These are phyloP conservation scores for Botrytis hyacinthi DNA, from an alignment of 2,329 filamentous ascomycete genomes.

Conservation along the genomic window DNA sequence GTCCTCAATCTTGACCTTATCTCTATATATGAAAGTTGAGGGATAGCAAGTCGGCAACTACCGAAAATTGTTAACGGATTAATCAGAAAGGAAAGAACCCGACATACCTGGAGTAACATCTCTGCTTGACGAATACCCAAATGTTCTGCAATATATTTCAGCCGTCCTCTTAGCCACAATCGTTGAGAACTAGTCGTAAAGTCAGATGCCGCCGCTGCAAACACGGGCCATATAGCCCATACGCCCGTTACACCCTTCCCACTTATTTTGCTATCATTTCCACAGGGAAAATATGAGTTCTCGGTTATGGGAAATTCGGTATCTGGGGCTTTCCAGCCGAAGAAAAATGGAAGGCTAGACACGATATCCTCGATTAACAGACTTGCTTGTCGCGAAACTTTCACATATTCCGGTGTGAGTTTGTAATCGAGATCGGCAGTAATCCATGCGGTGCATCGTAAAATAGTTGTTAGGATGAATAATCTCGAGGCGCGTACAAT, in stretches of 20 bases:
- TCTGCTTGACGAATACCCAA: slow-evolving; percentile 32
- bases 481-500: slow-evolving; percentile 54
- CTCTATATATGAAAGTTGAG: slow-evolving; percentile 11
- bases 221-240: slow-evolving; percentile 33
- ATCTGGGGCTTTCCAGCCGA: slow-evolving; percentile 46
- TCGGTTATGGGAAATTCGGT: slow-evolving; percentile 29
- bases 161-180: slow-evolving; percentile 27
- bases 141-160: slow-evolving; percentile 29
- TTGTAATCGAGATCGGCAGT: slow-evolving; percentile 58
- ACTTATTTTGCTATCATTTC: slow-evolving; percentile 39
- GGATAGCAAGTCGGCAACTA: slow-evolving; percentile 13
- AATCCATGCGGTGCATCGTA: slow-evolving; percentile 59
- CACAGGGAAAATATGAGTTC: slow-evolving; percentile 51
- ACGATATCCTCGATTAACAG: slow-evolving; percentile 57
- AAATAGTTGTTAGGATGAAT: slow-evolving; percentile 52
- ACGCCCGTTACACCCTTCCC: slow-evolving; percentile 29
- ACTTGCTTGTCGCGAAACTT: slow-evolving; percentile 49
- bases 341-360: slow-evolving; percentile 57
- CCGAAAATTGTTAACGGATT: not conserved
- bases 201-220: slow-evolving; percentile 29
- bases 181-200: slow-evolving; percentile 29
- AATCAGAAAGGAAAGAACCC: not conserved
- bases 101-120: slow-evolving; percentile 27
- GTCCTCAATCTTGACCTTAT: not conserved
- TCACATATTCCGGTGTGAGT: slow-evolving; percentile 58